Base-by-base conservation (phyloP, 345 rosid genomes). In the Euphorbia tirucalli region DNA sequence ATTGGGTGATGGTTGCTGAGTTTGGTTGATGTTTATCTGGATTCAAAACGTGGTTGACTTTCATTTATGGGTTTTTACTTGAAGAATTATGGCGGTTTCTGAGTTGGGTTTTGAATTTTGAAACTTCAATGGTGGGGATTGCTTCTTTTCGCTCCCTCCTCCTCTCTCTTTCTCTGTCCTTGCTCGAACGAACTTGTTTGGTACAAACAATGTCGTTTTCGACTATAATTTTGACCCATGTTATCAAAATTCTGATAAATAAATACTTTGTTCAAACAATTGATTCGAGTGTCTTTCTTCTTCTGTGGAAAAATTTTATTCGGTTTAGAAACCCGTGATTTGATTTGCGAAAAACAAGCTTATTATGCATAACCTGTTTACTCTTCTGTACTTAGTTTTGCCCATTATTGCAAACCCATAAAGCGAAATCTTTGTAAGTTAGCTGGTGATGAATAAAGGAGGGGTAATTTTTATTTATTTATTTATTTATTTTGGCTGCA, bases 21-120 rank as follows among this genome's bases (percentile, higher is more conserved):
- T 62, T 41, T 35, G 66, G 50, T 16, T 59, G 11, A 3, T 65
- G 71, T 59, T 67, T 66, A 21, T 69, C 32, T 61, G 59, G n/a
- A 64, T 59, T 68, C n/a, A 24, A 31, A 10, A 27, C 61, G 66
- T 69, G 79, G 83, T 85, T 81, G 81, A 73, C 85, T 85, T 77
- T 79, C 11, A n/a, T 62, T 67, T 65, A 22, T 46, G 37, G 39
- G 31, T 70, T 44, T 71, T 62, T 68, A 4, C 61, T 75, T 66
- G 30, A 49, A 67, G 66, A 43, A 24, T 74, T 71, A 44, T 63
- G 71, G 63, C 72, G 60, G 79, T 72, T 31, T 67, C 8, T 78
- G 61, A 44, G 46, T 24, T 49, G 65, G 27, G 58, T 28, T 49
- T 72, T 74, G 35, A 2, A 28, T 55, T 77, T 44, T 30, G 19